Evolutionary conservation across 164 flowering plant genomes (phyloP), one percentile per base, ranked within the genome.

Genomic region (Malania oleifera): DNA sequence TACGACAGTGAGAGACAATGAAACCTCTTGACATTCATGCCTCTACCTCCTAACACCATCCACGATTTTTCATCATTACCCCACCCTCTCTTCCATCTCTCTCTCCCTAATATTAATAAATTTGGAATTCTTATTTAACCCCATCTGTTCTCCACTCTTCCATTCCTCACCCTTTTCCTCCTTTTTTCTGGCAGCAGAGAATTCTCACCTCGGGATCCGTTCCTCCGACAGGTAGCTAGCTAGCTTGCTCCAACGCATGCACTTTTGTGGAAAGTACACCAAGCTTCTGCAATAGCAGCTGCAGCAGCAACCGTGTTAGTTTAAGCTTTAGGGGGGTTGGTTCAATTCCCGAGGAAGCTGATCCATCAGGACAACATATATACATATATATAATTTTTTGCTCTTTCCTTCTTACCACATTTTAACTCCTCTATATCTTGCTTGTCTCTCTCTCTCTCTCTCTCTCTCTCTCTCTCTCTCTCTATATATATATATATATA

Each of bases 341-440:
- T 59, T 64, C 72, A 64, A 57, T 61, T 74, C 67, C 78, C 72
- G 58, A 65, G 75, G 75, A 25, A n/a, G n/a, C n/a, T n/a, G n/a
- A n/a, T n/a, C n/a, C n/a, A n/a, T n/a, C n/a, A n/a, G n/a, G n/a
- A n/a, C n/a, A n/a, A n/a, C n/a, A n/a, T 5, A 10, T 20, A 22
- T 17, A 41, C 17, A 25, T 17, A 12, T 54, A 0, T 17, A 1
- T 20, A 12, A 13, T 5, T n/a, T 14, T 29, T 17, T 37, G 54
- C 40, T 5, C 18, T 26, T 41, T 11, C 39, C 38, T 52, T 29
- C 49, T 28, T 51, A 25, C 56, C 38, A 52, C 19, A 20, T 20
- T 17, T 8, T 25, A 53, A n/a, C n/a, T 6, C 7, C 22, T 43
- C 47, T 31, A 9, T 9, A 31, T 4, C 9, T 31, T n/a, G n/a